phyloP scores from a whole-genome alignment of 805 yeast species.

The Lipomyces yamanashiensis region DNA sequence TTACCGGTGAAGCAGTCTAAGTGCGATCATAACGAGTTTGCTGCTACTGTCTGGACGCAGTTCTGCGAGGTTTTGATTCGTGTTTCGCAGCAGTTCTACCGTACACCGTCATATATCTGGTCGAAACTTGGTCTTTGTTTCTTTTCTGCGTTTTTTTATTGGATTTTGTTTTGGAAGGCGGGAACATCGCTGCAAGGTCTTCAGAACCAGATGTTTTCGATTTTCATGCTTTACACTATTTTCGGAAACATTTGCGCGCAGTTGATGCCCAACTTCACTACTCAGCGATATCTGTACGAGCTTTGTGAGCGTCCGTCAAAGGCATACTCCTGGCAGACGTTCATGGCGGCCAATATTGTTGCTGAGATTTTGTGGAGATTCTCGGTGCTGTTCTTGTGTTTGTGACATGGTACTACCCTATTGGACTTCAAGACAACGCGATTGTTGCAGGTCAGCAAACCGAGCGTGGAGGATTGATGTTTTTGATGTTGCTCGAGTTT shows the following conservation, averaged over 20 bases:
- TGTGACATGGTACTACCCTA: conserved; percentile 63
- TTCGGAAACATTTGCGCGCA: conserved; percentile 65
- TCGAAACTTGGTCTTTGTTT: conserved; percentile 59
- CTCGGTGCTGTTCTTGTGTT: conserved; percentile 62
- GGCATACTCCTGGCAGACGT: conserved; percentile 69
- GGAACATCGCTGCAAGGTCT: conserved; percentile 64
- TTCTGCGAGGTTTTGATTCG: conserved; percentile 53
- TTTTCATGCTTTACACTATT: conserved; percentile 68
- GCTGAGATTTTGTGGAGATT: conserved; percentile 69
- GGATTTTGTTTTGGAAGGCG: conserved; percentile 71
- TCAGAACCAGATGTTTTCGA: conserved; percentile 80
- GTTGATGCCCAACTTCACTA: conserved; percentile 62
- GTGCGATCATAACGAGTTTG: conserved; percentile 53
- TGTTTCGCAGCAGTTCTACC: conserved; percentile 63
- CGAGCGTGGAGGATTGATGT: conserved; percentile 55
- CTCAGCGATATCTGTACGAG: conserved; percentile 69
- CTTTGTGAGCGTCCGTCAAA: conserved; percentile 75
- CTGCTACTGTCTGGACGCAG: conserved; percentile 52
- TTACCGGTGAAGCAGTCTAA: conserved; percentile 14
- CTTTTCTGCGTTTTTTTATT: conserved; percentile 62
- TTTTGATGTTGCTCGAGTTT: conserved; percentile 34
- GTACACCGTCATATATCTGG: conserved; percentile 64
- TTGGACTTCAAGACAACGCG: conserved; percentile 59
- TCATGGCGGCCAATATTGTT: conserved; percentile 62
- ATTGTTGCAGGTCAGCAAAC: conserved; percentile 49